Conservation (phyloP, 2,329 filamentous ascomycete species). For the Didymella pomorum region DNA sequence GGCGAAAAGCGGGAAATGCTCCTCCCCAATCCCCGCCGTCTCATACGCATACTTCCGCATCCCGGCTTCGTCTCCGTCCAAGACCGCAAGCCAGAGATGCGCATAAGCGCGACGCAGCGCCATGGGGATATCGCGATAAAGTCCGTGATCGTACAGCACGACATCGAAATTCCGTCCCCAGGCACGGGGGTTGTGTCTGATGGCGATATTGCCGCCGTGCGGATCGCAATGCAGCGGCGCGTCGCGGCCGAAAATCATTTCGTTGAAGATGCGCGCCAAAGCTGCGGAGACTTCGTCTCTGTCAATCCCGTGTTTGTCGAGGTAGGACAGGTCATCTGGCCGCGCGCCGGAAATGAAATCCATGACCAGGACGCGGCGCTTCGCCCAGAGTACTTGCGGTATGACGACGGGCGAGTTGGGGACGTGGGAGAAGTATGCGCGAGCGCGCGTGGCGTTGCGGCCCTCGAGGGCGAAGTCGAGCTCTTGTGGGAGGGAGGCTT, state of each 20-base stretch:
- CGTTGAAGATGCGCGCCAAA: slow-evolving; percentile 92
- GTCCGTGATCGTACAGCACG: slow-evolving; percentile 93
- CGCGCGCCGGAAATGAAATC: slow-evolving; percentile 86
- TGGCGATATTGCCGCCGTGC: slow-evolving; percentile 94
- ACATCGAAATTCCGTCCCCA: slow-evolving; percentile 86
- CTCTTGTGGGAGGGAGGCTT: slow-evolving; percentile 86
- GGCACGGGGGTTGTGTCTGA: slow-evolving; percentile 74
- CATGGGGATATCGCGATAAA: slow-evolving; percentile 90
- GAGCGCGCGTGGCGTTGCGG: slow-evolving; percentile 79
- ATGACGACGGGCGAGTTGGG: slow-evolving; percentile 83
- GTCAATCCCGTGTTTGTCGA: slow-evolving; percentile 87
- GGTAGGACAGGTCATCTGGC: slow-evolving; percentile 85
- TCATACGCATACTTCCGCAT: slow-evolving; percentile 92
- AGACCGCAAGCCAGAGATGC: slow-evolving; percentile 95
- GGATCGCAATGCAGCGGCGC: slow-evolving; percentile 96
- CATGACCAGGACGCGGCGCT: slow-evolving; percentile 92
- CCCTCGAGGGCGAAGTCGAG: slow-evolving; percentile 89
- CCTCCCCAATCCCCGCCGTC: slow-evolving; percentile 86
- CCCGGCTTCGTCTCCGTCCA: slow-evolving; percentile 81
- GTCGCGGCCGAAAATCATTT: slow-evolving; percentile 95
- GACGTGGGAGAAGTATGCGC: slow-evolving; percentile 79
- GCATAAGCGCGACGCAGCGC: slow-evolving; percentile 84
- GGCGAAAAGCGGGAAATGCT: slow-evolving; percentile 93
- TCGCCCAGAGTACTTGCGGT: slow-evolving; percentile 88
- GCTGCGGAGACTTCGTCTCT: slow-evolving; percentile 94